These are phyloP conservation scores for Pterulicium gracile DNA, from an alignment of 1,284 basidiomycete genomes.

Conservation along the genomic window DNA sequence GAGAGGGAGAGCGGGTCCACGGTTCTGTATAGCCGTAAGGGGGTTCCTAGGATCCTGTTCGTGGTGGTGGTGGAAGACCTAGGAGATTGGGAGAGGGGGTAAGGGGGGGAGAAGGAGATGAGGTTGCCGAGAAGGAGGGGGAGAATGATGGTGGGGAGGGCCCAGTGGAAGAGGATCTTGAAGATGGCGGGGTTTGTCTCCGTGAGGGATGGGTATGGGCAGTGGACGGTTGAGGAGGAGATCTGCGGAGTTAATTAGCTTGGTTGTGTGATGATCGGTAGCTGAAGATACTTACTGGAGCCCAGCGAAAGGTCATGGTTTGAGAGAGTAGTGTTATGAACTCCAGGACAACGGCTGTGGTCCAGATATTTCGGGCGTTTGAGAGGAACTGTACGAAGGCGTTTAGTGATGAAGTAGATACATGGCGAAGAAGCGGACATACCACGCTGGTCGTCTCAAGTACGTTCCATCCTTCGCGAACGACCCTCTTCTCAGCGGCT, in stretches of 20 bases:
- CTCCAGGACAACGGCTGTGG: constrained; percentile 33
- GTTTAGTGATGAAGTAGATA: background rate
- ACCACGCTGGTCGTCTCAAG: background rate
- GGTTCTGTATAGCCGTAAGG: too few species aligned
- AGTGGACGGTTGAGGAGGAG: background rate
- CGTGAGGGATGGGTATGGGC: background rate
- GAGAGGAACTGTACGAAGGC: constrained; percentile 34
- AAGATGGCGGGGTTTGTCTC: constrained; percentile 32
- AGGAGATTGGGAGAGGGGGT: constrained; percentile 11
- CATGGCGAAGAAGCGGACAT: background rate
- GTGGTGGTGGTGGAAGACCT: constrained; percentile 10
- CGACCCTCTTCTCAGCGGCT: background rate
- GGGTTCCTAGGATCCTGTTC: background rate
- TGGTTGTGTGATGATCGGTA: too few species aligned
- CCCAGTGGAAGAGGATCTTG: constrained; percentile 44
- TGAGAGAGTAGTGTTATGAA: constrained; percentile 31
- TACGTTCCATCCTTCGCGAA: background rate
- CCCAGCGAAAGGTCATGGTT: too few species aligned
- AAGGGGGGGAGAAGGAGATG: constrained; percentile 41
- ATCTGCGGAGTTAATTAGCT: too few species aligned
- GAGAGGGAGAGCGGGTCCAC: constrained; percentile 51
- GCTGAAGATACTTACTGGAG: constrained; percentile 22
- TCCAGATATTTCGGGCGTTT: constrained; percentile 43
- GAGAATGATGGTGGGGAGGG: constrained; percentile 42
- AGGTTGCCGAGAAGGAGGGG: constrained; percentile 42